These are phyloP conservation scores for Lepidium sativum DNA, from an alignment of 345 rosid genomes.

Conservation along the genomic window DNA sequence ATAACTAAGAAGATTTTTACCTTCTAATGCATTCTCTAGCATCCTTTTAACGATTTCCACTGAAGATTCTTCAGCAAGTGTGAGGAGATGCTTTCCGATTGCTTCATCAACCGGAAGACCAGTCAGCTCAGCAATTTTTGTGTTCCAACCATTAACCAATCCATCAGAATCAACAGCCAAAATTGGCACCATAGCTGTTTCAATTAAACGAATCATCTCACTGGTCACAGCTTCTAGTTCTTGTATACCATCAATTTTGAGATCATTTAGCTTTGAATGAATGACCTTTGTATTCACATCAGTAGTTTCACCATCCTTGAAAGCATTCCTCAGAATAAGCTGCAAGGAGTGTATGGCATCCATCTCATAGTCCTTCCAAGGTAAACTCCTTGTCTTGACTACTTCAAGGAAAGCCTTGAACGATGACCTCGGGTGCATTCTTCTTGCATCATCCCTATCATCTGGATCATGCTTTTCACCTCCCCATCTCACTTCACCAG, in stretches of 20 bases:
- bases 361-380: slow-evolving; percentile 97
- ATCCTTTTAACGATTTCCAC: slow-evolving; percentile 49
- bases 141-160: slow-evolving; percentile 86
- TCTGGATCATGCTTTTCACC: slow-evolving; percentile 86
- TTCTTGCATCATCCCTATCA: slow-evolving; percentile 67
- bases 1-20: slow-evolving; percentile 33
- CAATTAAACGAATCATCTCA: slow-evolving; percentile 93
- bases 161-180: slow-evolving; percentile 90
- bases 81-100: slow-evolving; percentile 73
- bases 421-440: slow-evolving; percentile 95
- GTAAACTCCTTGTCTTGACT: slow-evolving; percentile 74
- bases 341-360: slow-evolving; percentile 97
- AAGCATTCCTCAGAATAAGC: slow-evolving; percentile 78
- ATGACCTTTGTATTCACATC: slow-evolving; percentile 42
- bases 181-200: slow-evolving; percentile 87
- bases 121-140: slow-evolving; percentile 78
- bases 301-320: slow-evolving; percentile 43
- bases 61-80: slow-evolving; percentile 82
- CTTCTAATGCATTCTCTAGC: slow-evolving; percentile 70
- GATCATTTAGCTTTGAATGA: slow-evolving; percentile 59
- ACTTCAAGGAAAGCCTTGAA: slow-evolving; percentile 93
- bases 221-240: slow-evolving; percentile 92
- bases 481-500: slow-evolving; percentile 88
- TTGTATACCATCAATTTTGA: slow-evolving; percentile 69
- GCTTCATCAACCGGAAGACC: slow-evolving; percentile 80